Conservation (phyloP, 495 filamentous ascomycete species). For the Cryomyces minteri region DNA sequence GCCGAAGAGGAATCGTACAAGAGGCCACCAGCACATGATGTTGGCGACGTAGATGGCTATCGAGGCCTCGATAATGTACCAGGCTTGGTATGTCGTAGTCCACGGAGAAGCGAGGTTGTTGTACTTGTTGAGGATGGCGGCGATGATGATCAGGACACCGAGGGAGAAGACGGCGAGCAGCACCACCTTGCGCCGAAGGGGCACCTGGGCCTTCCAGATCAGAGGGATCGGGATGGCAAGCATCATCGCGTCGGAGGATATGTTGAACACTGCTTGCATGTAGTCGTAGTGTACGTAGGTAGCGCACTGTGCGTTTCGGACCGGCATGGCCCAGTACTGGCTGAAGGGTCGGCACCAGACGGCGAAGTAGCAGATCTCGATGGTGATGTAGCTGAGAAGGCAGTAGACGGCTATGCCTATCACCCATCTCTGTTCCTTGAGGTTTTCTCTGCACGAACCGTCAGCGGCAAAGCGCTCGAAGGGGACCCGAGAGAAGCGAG, state of each 20-base stretch:
- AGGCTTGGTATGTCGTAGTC: not conserved
- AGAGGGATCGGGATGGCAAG: not conserved
- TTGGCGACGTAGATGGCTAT: conserved; percentile 2
- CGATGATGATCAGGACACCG: not conserved
- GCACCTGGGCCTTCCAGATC: not conserved
- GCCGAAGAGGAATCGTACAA: not conserved
- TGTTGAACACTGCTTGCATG: not conserved
- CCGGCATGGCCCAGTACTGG: conserved; percentile 24
- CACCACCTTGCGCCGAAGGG: not conserved
- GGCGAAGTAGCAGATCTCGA: conserved; percentile 41
- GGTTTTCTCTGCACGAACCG: no score
- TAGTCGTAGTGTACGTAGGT: not conserved
- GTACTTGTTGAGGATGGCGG: conserved; percentile 1
- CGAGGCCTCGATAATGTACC: conserved; percentile 2
- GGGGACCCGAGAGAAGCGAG: no score
- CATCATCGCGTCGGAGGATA: not conserved
- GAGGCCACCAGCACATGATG: not conserved
- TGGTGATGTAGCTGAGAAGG: conserved; percentile 33
- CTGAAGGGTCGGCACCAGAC: conserved; percentile 44
- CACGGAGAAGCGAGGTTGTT: conserved; percentile 1
- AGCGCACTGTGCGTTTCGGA: conserved; percentile 1
- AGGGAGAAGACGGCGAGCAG: not conserved
- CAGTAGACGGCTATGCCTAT: conserved; percentile 30
- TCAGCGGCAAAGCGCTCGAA: no score
- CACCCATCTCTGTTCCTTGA: no score